phyloP scores from a whole-genome alignment of 2,329 filamentous ascomycete genomes.

The Curvularia hawaiiensis region DNA sequence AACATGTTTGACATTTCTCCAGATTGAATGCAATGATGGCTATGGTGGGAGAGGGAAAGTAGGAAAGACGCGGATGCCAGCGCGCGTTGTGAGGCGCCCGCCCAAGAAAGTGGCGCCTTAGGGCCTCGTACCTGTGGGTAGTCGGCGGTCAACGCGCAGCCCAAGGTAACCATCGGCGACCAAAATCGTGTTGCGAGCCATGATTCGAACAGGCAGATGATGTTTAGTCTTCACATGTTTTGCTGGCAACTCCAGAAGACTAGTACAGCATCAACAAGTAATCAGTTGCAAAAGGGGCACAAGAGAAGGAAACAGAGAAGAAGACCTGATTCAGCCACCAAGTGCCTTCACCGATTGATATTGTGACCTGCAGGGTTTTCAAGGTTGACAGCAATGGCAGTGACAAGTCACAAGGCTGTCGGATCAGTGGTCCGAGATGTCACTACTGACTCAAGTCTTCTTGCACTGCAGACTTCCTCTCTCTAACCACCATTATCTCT shows the following conservation, averaged over 20 bases:
- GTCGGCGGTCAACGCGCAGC: background rate
- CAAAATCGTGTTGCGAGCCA: background rate
- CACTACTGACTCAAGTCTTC: background rate
- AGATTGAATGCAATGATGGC: background rate
- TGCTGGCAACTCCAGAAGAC: background rate
- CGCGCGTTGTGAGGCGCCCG: constrained; percentile 4
- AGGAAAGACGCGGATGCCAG: constrained; percentile 1
- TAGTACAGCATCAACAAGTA: background rate
- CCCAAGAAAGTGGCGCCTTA: constrained; percentile 12
- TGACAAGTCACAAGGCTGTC: background rate
- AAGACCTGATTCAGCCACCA: background rate
- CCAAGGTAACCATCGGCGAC: background rate
- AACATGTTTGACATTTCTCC: constrained; percentile 39
- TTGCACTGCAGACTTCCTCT: constrained; percentile 5
- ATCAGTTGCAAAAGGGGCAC: background rate
- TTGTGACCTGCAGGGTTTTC: background rate
- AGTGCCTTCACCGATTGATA: background rate
- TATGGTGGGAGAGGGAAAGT: background rate
- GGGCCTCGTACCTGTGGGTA: background rate
- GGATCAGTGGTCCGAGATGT: background rate
- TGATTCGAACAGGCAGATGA: background rate
- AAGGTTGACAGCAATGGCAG: background rate
- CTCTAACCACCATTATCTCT: constrained; percentile 24
- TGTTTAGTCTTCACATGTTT: background rate
- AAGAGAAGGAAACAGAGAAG: background rate